Percentiles rank a stretch among this genome's conserved stretches.
phyloP scores from a whole-genome alignment of 2,329 filamentous ascomycete genomes.

The Huntiella moniliformis region DNA sequence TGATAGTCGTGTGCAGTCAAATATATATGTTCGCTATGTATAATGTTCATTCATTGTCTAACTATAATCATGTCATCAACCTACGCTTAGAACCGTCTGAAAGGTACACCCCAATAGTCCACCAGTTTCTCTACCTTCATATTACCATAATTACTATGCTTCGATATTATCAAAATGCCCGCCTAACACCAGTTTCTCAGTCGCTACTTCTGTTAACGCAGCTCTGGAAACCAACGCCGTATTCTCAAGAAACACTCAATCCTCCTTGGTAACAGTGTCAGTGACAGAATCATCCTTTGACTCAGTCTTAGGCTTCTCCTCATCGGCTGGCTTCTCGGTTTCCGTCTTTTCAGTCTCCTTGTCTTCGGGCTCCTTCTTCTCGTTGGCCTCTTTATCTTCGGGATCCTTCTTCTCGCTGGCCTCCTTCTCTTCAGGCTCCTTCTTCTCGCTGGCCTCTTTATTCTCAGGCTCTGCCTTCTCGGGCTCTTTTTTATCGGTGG shows the following conservation, averaged over 20 bases:
- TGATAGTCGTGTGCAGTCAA: too few species aligned
- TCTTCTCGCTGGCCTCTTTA: conserved; percentile 13
- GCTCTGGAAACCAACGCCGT: not conserved
- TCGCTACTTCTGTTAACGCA: too few species aligned
- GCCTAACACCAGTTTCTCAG: too few species aligned
- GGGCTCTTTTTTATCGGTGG: conserved; percentile 3
- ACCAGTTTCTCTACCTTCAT: too few species aligned
- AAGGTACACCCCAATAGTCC: too few species aligned
- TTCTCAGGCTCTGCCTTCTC: conserved; percentile 5
- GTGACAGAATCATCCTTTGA: not conserved
- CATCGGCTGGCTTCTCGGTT: not conserved
- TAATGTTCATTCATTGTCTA: too few species aligned
- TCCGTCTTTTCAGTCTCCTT: not conserved
- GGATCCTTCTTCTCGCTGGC: not conserved
- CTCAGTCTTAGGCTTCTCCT: not conserved
- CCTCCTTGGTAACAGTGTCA: not conserved
- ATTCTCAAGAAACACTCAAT: not conserved
- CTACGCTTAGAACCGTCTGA: too few species aligned
- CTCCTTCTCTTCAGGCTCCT: conserved; percentile 10
- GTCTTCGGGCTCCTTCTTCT: not conserved
- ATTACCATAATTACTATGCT: too few species aligned
- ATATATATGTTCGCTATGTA: too few species aligned
- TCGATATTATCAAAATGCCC: too few species aligned
- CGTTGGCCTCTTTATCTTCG: not conserved
- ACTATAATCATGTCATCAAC: too few species aligned